Evolutionary conservation across 352 stramenopile genomes (phyloP).

Genomic region (Thalassiosira livingstoniorum): DNA sequence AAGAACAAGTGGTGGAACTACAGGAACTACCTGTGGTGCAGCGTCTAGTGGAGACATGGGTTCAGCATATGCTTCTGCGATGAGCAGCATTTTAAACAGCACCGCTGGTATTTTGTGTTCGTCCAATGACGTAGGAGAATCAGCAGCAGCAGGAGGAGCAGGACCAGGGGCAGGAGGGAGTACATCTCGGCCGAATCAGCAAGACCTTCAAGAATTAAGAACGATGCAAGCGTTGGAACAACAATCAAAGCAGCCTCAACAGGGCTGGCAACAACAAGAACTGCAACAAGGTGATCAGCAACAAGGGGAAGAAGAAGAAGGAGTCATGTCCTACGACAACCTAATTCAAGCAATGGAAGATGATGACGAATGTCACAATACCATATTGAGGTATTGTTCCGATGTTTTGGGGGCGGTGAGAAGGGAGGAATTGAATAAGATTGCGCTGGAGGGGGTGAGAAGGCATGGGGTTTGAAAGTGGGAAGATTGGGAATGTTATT

Average conservation of each 20-base stretch:
- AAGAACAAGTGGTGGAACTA: neutral
- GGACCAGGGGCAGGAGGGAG: too few relatives aligned
- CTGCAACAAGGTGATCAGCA: neutral
- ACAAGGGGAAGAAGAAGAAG: slow-evolving; percentile 20
- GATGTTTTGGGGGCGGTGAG: slow-evolving; percentile 81
- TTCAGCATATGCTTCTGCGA: neutral
- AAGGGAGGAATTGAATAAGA: slow-evolving; percentile 74
- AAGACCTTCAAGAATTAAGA: too few relatives aligned
- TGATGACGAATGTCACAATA: slow-evolving; percentile 73
- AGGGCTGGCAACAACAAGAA: neutral
- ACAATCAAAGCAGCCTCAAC: neutral
- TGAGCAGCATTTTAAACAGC: too few relatives aligned
- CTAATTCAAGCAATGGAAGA: slow-evolving; percentile 78
- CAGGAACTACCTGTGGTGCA: neutral
- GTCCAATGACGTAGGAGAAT: too few relatives aligned
- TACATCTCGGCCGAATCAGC: too few relatives aligned
- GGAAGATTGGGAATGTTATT: too few relatives aligned
- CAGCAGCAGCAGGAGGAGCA: too few relatives aligned
- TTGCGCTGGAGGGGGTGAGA: slow-evolving; percentile 24
- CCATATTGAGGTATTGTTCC: slow-evolving; percentile 81
- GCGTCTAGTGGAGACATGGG: neutral
- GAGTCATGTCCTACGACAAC: slow-evolving; percentile 49
- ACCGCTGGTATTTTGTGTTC: too few relatives aligned
- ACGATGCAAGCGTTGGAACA: neutral
- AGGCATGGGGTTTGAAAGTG: too few relatives aligned